Evolutionary conservation across 148 eudicot genomes (phyloP), one percentile per base, ranked within the genome.

Genomic region (Rheum nobile): DNA sequence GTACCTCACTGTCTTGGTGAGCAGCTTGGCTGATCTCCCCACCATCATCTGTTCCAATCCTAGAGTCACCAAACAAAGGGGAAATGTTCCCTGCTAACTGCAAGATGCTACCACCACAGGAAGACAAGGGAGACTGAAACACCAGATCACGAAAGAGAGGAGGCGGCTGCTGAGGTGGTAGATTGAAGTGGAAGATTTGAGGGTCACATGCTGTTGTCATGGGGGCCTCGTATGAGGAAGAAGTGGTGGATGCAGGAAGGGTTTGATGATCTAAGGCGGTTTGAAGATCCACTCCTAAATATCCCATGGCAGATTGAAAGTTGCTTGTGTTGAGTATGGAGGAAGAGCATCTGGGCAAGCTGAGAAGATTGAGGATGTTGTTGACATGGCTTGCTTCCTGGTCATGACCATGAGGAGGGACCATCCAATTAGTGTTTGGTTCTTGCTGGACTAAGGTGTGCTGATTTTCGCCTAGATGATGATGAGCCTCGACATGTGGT

Each of bases 341-440:
- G 17, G 46, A 22, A n/a, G 73, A 71, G 50, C 50, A 43, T 12
- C 29, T 71, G 12, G 73, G 73, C 1, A 71, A 39, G 31, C 41
- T 71, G 46, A 71, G 73, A 14, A 71, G 73, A 71, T 71, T 71
- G 48, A 71, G 73, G 7, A 71, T 38, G 73, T 71, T 41, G 24
- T 16, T 65, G 70, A 65, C 70, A 65, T 65, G 41, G 70, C 16
- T 65, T 7, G 14, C 70, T 34, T 65, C 70, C 17, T 16, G 70
- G 41, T 65, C 70, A 65, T 61, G 67, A 16, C 67, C 67, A 29
- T 65, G 70, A 31, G 70, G 70, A 14, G 70, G 70, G 39, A 31
- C 41, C 0, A 65, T 32, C 70, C 70, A 65, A 34, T 34, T 65
- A 24, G 19, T 17, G 70, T 32, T 32, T 0, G 37, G 10, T 6